A percentile compares a stretch with the other conserved stretches of the same genome.
These are phyloP conservation scores for Rubia peregrina DNA, from an alignment of 305 asterid genomes.

Conservation along the genomic window DNA sequence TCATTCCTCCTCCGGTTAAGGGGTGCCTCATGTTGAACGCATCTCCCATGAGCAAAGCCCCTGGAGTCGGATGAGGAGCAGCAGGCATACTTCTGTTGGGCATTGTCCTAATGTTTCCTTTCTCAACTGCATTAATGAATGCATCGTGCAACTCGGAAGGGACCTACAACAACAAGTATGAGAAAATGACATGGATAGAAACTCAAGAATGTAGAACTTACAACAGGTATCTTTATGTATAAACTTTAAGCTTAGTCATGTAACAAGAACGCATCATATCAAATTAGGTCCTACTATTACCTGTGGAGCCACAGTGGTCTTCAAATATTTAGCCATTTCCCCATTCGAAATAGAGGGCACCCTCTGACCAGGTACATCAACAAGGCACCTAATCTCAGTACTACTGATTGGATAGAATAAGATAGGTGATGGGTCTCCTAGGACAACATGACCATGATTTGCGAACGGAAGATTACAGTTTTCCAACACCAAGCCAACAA, in stretches of 20 bases:
- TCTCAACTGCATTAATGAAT: constrained; percentile 62
- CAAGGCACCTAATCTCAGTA: constrained; percentile 77
- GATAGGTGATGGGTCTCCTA: constrained; percentile 87
- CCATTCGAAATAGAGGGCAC: constrained; percentile 77
- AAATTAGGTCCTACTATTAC: constrained; percentile 22
- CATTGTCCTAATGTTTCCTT: constrained; percentile 83
- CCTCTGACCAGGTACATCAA: constrained; percentile 85
- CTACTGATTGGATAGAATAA: constrained; percentile 84
- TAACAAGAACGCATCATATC: background rate
- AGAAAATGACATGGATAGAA: background rate
- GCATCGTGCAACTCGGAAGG: constrained; percentile 55
- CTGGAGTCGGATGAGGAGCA: constrained; percentile 82
- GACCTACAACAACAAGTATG: constrained; percentile 30
- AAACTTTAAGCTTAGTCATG: background rate
- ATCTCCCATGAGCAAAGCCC: constrained; percentile 90
- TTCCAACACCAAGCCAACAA: constrained; percentile 75
- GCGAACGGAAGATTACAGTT: constrained; percentile 69
- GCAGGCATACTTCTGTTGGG: constrained; percentile 97
- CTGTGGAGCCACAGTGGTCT: constrained; percentile 76
- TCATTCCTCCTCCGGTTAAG: constrained; percentile 93
- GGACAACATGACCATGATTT: constrained; percentile 78
- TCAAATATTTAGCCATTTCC: constrained; percentile 72
- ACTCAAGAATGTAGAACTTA: background rate
- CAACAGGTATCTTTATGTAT: background rate
- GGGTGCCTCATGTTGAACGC: constrained; percentile 96